Evolutionary conservation across 306 rosid genomes (phyloP), one percentile per base, ranked within the genome.

Genomic region (Astragalus glycyphyllos): DNA sequence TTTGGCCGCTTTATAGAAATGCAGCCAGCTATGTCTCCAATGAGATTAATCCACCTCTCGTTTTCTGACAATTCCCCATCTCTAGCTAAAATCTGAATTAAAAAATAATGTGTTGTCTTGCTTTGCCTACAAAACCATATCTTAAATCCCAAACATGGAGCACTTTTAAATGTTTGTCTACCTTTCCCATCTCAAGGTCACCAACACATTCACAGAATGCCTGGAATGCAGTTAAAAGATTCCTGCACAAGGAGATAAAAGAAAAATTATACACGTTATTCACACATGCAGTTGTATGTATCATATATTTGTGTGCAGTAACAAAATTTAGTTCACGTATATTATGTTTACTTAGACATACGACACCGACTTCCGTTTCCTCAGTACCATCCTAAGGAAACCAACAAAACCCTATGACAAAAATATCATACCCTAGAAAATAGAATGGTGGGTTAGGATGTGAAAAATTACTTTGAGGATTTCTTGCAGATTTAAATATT

Each of bases 101-200:
- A 66, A 23, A 63, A 68, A 63, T 31, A 48, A 11, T 64, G 71
- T 73, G 67, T 66, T 65, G 34, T 68, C 72, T 74, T 63, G 69
- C 31, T 61, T 70, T 46, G 16, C 71, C 54, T 58, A 60, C 60
- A 58, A 42, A 20, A 73, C 69, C 48, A 69, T 57, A 65, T 57
- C 71, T 41, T 74, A 72, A 50, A 41, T 62, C 35, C 58, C 46
- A 45, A 66, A 74, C 66, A 47, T 53, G 53, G 13, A 72, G 71
- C 46, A 79, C 48, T 56, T 75, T 45, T 4, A 72, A 17, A 66
- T 16, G 55, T 47, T 73, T 51, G 53, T 57, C 73, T 77, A 94
- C 98, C 98, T 94, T 94, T 82, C 98, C 98, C 98, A 94, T 94
- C 81, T 94, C 98, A 73, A 94, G 91, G 81, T 94, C 98, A 72